Evolutionary conservation across 495 filamentous ascomycete species (phyloP).

Genomic region (Aspergillus wentii): DNA sequence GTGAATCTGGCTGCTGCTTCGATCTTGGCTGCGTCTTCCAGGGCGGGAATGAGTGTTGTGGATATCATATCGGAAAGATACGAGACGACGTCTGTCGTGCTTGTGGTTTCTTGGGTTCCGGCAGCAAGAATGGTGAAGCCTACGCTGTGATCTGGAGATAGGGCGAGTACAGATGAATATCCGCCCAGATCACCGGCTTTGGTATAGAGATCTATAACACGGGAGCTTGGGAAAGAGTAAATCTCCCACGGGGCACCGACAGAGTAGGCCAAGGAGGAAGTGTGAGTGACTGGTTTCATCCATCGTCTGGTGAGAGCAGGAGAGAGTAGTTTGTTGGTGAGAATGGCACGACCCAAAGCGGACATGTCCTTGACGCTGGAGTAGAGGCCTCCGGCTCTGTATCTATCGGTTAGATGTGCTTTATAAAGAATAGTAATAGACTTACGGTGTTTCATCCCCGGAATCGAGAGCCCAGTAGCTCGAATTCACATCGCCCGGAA

Average conservation of each 20-base stretch:
- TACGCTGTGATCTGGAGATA: slow-evolving; percentile 49
- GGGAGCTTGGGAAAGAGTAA: slow-evolving; percentile 8
- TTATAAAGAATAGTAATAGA: no score
- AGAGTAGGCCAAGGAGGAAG: slow-evolving; percentile 37
- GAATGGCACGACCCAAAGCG: slow-evolving; percentile 49
- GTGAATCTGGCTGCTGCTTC: slow-evolving; percentile 30
- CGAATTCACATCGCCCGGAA: slow-evolving; percentile 30
- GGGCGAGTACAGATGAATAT: slow-evolving; percentile 41
- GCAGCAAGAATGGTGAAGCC: slow-evolving; percentile 46
- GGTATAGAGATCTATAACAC: slow-evolving; percentile 48
- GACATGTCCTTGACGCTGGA: slow-evolving; percentile 48
- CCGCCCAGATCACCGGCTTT: slow-evolving; percentile 45
- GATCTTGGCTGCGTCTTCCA: slow-evolving; percentile 40
- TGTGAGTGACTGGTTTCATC: slow-evolving; percentile 51
- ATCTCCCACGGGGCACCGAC: slow-evolving; percentile 59
- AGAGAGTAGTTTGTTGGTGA: slow-evolving; percentile 42
- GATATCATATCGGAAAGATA: slow-evolving; percentile 28
- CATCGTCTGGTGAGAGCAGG: slow-evolving; percentile 45
- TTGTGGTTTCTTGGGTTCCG: no score
- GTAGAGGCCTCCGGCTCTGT: slow-evolving; percentile 53
- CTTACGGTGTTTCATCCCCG: slow-evolving; percentile 42
- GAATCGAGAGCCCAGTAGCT: slow-evolving; percentile 33
- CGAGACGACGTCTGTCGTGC: slow-evolving; percentile 9
- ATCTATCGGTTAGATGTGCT: neutral
- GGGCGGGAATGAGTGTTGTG: slow-evolving; percentile 31